Evolutionary conservation across 225 moss, liverwort and hornwort species (phyloP), one percentile per base, ranked within the genome.

Genomic region (Polytrichum commune): DNA sequence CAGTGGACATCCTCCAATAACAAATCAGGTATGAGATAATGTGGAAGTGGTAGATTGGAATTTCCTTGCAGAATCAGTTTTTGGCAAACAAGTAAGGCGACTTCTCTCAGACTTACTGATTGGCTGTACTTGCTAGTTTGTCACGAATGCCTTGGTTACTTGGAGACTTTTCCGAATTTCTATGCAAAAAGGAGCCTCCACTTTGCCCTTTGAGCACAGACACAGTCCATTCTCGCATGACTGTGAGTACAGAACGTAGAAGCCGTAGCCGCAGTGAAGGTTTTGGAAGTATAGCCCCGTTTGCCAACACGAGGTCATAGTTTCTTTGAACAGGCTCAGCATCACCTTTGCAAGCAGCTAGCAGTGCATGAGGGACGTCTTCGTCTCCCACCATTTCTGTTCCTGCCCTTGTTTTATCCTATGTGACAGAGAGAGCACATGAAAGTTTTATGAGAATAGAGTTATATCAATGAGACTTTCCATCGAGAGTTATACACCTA

Each of bases 241-340:
- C 91, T 73, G 88, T 85, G 60, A 95, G 82, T 5, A 95, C 93
- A 55, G 98, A 98, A 53, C 92, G 95, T 54, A 98, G 98, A 84
- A 98, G 93, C 55, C 91, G 90, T 30, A 95, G 76, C 26, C 94
- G 86, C 84, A 98, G 69, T 24, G 91, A 75, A 18, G 94, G 91
- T 53, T 91, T 94, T 24, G 95, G 98, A n/a, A 95, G 81, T 29
- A 98, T 91, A 54, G 91, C 88, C 73, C 95, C 95, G 74, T 92
- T 98, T 55, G 91, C 98, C 78, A 98, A 70, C 69, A 95, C 81
- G 53, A 89, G 91, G 66, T 98, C 98, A 69, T 98, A 98, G 64
- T 80, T 93, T 75, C 93, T 77, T 78, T 98, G 98, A 29, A 95
- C 98, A 18, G 98, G 98, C 83, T 95, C 98, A 73, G 93, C 91